Base-by-base conservation (phyloP, 768 basidiomycete genomes). In the Lactarius pseudohatsudake region DNA sequence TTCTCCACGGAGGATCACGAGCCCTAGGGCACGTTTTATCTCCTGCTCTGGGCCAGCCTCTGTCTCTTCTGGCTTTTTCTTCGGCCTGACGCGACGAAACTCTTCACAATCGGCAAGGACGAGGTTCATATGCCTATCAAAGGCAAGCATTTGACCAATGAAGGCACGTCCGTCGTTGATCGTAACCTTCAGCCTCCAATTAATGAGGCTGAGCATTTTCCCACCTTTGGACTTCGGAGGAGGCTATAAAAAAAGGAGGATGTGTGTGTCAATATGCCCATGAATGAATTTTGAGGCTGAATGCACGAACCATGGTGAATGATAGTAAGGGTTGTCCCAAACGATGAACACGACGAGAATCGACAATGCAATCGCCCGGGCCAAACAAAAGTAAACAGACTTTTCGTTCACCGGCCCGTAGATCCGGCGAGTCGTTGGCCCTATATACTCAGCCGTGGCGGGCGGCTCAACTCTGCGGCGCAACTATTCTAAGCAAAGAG, bases 41-140 rank as follows among this genome's bases (percentile, higher is more conserved):
- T 98, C 96, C 77, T 96, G 94, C 76, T 88, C 86, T 1, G 86
- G 85, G 8, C 85, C 86, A 4, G 86, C 84, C 75, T 89, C 92
- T 45, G 74, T 77, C 79, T 87, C 88, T 32, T 91, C 92, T 16
- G 85, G 75, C 81, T 96, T 92, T 82, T 94, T 94, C 83, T 98
- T 98, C 45, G 91, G 90, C 70, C 91, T 81, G 50, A 98, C 88
- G 70, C 91, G 87, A 73, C 97, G 81, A 76, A 98, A 99, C 79
- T 99, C 97, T 78, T 99, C 97, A 75, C 96, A 98, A 72, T 98
- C 97, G 18, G 96, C 95, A 62, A 99, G 81, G 55, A 99, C 97
- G 72, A 99, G 83, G 80, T 99, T 99, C 97, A 98, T 99, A 79
- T 99, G 97, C 74, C 92, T 90, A 81, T 99, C 97, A 77, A 98